Base-by-base conservation (phyloP, 192 early-diverging fungal species). In the Backusella luteola region DNA sequence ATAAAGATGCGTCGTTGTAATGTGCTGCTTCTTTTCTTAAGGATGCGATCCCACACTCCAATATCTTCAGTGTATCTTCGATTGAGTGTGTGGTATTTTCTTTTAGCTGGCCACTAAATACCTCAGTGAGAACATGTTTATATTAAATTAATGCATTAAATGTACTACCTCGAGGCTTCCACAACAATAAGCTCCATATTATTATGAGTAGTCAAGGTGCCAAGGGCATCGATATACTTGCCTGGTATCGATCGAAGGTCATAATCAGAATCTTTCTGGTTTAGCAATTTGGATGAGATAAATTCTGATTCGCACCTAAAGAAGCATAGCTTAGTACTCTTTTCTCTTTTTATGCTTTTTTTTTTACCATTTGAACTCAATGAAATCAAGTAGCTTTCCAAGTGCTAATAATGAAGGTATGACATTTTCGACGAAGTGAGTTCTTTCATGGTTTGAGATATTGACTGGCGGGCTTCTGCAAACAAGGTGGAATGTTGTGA, bases 1-100 rank as follows among this genome's bases (percentile, higher is more conserved):
- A 23, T 8, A 35, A 23, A 12, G 71, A 73, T 12, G 71, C 49
- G 34, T 73, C 26, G 14, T 56, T 21, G 32, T 73, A 73, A 44
- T 73, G 49, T 7, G 38, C 38, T 38, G 38, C 38, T 38, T 38
- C 38, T 38, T 38, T 38, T 38, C 38, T 8, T 9, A 38, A 38
- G 7, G 38, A 7, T 38, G 6, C 41, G 41, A 69, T 69, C 1
- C 68, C 21, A 69, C 68, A 39, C 41, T 69, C 68, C 41, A 69
- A 69, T 42, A 69, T 69, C 39, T 42, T 69, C 68, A 69, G 38
- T 41, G 38, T 69, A 11, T 69, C 68, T 42, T 69, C 68, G 41
- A 69, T 69, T 69, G 68, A 69, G 6, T 69, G 68, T 1, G 68
- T 69, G 2, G 36, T 23, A 42, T 69, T 69, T 69, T 69, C 68